Conservation (phyloP, 2,329 filamentous ascomycete species). For the Alternaria novae-zelandiae region DNA sequence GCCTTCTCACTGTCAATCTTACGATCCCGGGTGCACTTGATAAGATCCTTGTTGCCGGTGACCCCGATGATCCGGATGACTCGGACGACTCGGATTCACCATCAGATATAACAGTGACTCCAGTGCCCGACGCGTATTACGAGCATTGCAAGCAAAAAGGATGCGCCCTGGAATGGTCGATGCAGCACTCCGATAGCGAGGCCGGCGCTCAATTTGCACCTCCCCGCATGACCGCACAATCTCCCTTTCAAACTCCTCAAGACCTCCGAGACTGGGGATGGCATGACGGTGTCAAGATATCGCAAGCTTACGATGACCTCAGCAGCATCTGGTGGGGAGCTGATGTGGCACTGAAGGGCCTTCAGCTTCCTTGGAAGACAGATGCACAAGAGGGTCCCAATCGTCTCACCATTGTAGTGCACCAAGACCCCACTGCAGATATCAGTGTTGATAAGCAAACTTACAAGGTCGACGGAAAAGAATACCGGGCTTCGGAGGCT, state of each 20-base stretch:
- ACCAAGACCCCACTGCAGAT: conserved; percentile 4
- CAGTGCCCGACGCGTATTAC: conserved; percentile 17
- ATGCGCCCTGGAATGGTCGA: conserved; percentile 17
- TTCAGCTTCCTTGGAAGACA: conserved; percentile 17
- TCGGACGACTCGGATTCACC: background rate
- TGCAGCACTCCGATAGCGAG: conserved; percentile 14
- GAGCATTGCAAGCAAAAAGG: conserved; percentile 15
- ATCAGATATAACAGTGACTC: background rate
- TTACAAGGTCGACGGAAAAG: conserved; percentile 12
- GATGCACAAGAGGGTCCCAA: conserved; percentile 18
- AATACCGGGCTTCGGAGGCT: conserved; percentile 20
- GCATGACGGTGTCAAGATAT: background rate
- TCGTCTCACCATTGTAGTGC: conserved; percentile 12
- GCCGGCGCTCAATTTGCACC: conserved; percentile 15
- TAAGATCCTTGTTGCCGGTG: background rate
- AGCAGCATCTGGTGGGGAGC: conserved; percentile 14
- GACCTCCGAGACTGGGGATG: conserved; percentile 7
- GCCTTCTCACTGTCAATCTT: background rate
- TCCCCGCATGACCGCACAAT: conserved; percentile 7
- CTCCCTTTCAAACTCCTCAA: conserved; percentile 3
- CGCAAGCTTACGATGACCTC: background rate
- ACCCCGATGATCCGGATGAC: too few species aligned
- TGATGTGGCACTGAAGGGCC: conserved; percentile 17
- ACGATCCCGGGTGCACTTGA: background rate
- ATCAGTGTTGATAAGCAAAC: conserved; percentile 13